Base-by-base conservation (phyloP, 257 asterid species). In the Petunia secreta region DNA sequence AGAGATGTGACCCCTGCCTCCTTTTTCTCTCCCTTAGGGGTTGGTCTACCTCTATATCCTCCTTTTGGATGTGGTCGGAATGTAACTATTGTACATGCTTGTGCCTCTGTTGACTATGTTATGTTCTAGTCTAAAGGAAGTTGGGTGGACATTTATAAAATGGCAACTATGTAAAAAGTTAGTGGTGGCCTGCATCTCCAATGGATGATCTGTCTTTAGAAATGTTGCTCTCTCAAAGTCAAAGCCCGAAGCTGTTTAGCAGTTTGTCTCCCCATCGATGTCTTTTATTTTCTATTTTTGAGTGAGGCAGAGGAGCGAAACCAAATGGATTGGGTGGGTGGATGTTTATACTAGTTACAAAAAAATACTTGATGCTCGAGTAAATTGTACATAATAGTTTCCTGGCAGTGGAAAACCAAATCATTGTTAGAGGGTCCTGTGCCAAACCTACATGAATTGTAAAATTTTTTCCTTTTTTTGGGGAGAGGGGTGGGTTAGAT, bases 341-440 rank as follows among this genome's bases (percentile, higher is more conserved):
- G 9, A 15, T 13, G 37, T 63, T 37, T 63, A 16, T 38, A 38
- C 46, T 63, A 63, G 16, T 37, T 25, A 63, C 10, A 38, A 14
- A 63, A 63, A 25, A 63, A 3, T 38, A 40, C 75, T 40, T 66
- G 46, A 41, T 15, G 15, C 11, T 39, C 41, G 53, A 67, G 54
- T 41, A n/a, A 41, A 40, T 67, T 54, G 16, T 7, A 5, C 54
- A 67, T 48, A 67, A 16, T 67, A 67, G 2, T 41, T 67, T 38
- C 75, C 55, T 43, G 75, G 54, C 6, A 43, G 8, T 54, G 41
- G 55, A 43, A 67, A 67, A 67, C 38, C 75, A 67, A 43, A 67
- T 43, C 50, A 67, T 41, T 67, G 38, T 43, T 43, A 67, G 46
- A 39, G 34, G 46, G 73, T 8, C 15, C 13, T 67, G 75, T 41